phyloP scores from a whole-genome alignment of 805 yeast genomes.

The Schizosaccharomyces cryophilus region DNA sequence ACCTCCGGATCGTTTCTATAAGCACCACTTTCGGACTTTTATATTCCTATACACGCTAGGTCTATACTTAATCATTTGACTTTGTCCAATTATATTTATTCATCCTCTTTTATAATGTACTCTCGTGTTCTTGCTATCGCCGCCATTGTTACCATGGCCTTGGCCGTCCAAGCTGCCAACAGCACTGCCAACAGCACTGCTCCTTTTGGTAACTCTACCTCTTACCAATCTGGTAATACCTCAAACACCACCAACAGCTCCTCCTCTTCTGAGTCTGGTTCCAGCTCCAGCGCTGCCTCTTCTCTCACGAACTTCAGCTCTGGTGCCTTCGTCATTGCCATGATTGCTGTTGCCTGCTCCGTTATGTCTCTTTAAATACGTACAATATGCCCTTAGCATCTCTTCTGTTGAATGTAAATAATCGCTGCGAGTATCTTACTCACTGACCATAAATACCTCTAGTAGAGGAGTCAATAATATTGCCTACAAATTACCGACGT shows the following conservation, averaged over 20 bases:
- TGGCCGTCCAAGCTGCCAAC: conserved; percentile 2
- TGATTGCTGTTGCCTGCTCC: conserved; percentile 2
- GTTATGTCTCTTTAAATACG: neutral
- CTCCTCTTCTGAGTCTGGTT: neutral
- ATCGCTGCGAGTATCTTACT: neutral
- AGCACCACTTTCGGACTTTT: neutral
- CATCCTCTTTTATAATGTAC: neutral
- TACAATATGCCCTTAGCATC: neutral
- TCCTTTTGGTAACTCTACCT: neutral
- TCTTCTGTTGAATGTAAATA: neutral
- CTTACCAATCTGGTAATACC: neutral
- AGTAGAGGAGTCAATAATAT: too few species aligned
- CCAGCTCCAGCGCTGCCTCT: neutral
- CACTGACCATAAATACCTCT: neutral
- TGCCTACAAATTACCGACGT: too few species aligned
- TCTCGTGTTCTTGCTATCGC: neutral
- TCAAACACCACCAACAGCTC: neutral
- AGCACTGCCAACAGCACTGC: neutral
- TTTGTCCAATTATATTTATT: neutral
- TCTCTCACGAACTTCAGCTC: neutral
- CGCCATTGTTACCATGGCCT: conserved; percentile 1
- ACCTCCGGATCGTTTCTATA: neutral
- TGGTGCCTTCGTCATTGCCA: conserved; percentile 1
- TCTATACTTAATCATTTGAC: neutral
- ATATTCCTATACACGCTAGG: neutral